Percentiles rank a stretch among this genome's conserved stretches.
Conservation (phyloP, 169 alveolate species). For the Plasmodium berghei region DNA sequence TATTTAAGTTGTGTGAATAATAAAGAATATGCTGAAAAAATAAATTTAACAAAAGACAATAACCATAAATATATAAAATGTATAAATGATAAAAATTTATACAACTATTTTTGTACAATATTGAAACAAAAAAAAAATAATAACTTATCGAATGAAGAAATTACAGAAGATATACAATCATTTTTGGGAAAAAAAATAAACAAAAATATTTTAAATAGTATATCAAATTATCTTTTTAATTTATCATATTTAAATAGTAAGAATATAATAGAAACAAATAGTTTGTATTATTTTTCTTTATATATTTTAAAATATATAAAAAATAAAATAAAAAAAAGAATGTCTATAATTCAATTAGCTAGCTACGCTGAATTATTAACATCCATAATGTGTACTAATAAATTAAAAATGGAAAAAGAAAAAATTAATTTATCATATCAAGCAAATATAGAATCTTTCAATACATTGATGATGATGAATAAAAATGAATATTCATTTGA, state of each 20-base stretch:
- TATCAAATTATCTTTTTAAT: conserved; percentile 31
- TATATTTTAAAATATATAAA: conserved; percentile 51
- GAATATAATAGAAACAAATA: conserved; percentile 29
- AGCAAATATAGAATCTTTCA: conserved; percentile 9
- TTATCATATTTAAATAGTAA: conserved; percentile 63
- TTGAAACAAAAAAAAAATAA: conserved; percentile 52
- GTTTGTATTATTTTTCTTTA: conserved; percentile 12
- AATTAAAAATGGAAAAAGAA: conserved; percentile 36
- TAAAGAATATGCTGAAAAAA: conserved; percentile 54
- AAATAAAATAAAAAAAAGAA: conserved; percentile 38
- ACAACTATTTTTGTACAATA: conserved; percentile 33
- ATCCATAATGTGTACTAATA: conserved; percentile 25
- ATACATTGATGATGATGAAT: conserved; percentile 35
- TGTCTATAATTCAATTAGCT: not conserved
- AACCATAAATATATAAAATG: conserved; percentile 2
- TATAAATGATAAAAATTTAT: conserved; percentile 41
- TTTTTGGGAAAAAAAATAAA: conserved; percentile 32
- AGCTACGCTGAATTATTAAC: conserved; percentile 19
- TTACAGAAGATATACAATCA: conserved; percentile 18
- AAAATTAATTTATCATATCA: not conserved
- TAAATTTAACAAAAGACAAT: conserved; percentile 10
- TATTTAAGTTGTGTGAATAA: conserved; percentile 40
- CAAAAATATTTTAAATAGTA: conserved; percentile 1
- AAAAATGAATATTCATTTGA: conserved; percentile 56
- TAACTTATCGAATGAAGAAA: conserved; percentile 34